Conservation (phyloP, 768 basidiomycete genomes). For the Pleurotus ostreatus region DNA sequence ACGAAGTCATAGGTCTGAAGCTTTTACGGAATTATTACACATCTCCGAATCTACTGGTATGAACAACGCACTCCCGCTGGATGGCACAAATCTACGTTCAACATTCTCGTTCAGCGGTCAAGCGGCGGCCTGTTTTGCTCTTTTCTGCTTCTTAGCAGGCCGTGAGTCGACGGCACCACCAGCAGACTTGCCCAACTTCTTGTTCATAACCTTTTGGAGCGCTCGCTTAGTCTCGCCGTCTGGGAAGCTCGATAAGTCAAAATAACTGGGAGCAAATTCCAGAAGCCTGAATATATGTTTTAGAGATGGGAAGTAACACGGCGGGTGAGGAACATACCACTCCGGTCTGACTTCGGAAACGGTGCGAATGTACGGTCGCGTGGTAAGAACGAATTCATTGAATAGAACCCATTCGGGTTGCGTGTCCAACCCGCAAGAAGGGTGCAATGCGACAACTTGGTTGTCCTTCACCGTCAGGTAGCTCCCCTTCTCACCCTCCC, state of each 20-base stretch:
- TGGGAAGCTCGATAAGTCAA: conserved; percentile 59
- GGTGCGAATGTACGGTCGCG: conserved; percentile 84
- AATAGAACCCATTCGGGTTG: conserved; percentile 91
- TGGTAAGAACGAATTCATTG: conserved; percentile 94
- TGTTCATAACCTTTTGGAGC: conserved; percentile 49
- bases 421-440: conserved; percentile 82
- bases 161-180: conserved; percentile 20
- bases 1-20: no score
- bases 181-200: conserved; percentile 42
- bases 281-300: conserved; percentile 43
- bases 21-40: no score
- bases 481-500: conserved; percentile 84
- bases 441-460: conserved; percentile 82
- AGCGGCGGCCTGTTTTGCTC: conserved; percentile 11
- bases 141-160: conserved; percentile 31
- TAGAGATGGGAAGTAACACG: conserved; percentile 3
- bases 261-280: conserved; percentile 64
- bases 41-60: no score
- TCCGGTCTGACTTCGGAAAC: conserved; percentile 84
- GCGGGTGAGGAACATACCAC: conserved; percentile 51
- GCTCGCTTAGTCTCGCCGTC: conserved; percentile 71
- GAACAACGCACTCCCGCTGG: no score
- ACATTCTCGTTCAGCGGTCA: no score
- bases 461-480: conserved; percentile 96
- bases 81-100: no score